Evolutionary conservation across 179 eudicot genomes (phyloP), one percentile per base, ranked within the genome.

Genomic region (Heliamphora pulchella): DNA sequence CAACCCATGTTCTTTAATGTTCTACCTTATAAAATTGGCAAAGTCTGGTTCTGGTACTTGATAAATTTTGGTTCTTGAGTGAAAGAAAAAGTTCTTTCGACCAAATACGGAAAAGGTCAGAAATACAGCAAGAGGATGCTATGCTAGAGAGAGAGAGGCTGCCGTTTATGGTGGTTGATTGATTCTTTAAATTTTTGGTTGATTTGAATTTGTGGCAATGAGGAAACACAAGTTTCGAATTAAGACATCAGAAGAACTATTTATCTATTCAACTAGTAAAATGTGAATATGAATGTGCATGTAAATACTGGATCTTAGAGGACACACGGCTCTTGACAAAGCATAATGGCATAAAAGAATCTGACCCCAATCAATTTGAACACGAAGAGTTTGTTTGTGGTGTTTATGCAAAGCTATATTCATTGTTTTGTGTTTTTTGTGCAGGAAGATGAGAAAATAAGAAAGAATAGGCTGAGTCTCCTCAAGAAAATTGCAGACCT

Each of bases 361-460:
- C n/a, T n/a, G n/a, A n/a, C n/a, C n/a, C n/a, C n/a, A n/a, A n/a
- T n/a, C n/a, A n/a, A n/a, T n/a, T n/a, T n/a, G n/a, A n/a, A n/a
- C n/a, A n/a, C n/a, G n/a, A n/a, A n/a, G n/a, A n/a, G n/a, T n/a
- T n/a, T n/a, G n/a, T n/a, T n/a, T n/a, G n/a, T n/a, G n/a, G n/a
- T n/a, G n/a, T n/a, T n/a, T n/a, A n/a, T n/a, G n/a, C n/a, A n/a
- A n/a, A n/a, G n/a, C n/a, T n/a, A n/a, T n/a, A n/a, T n/a, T n/a
- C n/a, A n/a, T n/a, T n/a, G n/a, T n/a, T n/a, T n/a, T n/a, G n/a
- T n/a, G n/a, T n/a, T n/a, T 63, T 39, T 10, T 72, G 76, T 91
- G 84, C 93, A 96, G 99, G 99, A 96, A 61, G 94, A 96, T 67
- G 97, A 90, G 84, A 86, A 84, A 59, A 81, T 96, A 77, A 89